phyloP scores from a whole-genome alignment of 805 yeast genomes.

The Ogataea kodamae region DNA sequence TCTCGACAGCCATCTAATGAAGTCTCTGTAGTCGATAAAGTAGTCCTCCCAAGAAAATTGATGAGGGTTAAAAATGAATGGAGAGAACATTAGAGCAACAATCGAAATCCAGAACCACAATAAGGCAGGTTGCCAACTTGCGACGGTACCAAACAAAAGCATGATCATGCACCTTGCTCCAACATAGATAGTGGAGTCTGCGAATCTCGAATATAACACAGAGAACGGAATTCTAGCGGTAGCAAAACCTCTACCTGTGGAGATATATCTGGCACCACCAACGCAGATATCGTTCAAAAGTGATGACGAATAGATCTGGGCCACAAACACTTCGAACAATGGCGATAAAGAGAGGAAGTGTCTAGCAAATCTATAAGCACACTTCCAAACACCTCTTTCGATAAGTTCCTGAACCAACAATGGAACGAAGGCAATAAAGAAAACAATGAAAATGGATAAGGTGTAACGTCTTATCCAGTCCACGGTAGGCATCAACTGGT shows the following conservation, averaged over 20 bases:
- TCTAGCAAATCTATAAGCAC: constrained; percentile 62
- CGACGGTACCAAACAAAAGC: constrained; percentile 67
- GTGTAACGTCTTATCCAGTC: constrained; percentile 83
- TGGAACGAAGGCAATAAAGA: constrained; percentile 77
- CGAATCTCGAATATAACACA: constrained; percentile 70
- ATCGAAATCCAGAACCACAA: constrained; percentile 97
- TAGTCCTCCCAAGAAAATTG: constrained; percentile 96
- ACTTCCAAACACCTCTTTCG: constrained; percentile 79
- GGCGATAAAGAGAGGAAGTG: constrained; percentile 73
- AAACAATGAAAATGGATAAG: constrained; percentile 75
- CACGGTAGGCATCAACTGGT: constrained; percentile 67
- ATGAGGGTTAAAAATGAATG: constrained; percentile 95
- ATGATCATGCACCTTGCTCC: constrained; percentile 77
- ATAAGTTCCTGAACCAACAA: constrained; percentile 74
- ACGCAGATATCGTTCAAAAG: constrained; percentile 66
- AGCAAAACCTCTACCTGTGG: constrained; percentile 86
- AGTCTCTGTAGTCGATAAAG: constrained; percentile 94
- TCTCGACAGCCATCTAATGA: constrained; percentile 85
- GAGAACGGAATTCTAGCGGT: constrained; percentile 77
- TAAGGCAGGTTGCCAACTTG: constrained; percentile 89
- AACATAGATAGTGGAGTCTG: constrained; percentile 78
- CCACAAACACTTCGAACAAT: constrained; percentile 78
- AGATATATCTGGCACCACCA: constrained; percentile 85
- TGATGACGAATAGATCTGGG: constrained; percentile 73
- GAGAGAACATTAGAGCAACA: constrained; percentile 83